Base-by-base conservation (phyloP, 164 flowering plant species). In the Magnolia officinalis region DNA sequence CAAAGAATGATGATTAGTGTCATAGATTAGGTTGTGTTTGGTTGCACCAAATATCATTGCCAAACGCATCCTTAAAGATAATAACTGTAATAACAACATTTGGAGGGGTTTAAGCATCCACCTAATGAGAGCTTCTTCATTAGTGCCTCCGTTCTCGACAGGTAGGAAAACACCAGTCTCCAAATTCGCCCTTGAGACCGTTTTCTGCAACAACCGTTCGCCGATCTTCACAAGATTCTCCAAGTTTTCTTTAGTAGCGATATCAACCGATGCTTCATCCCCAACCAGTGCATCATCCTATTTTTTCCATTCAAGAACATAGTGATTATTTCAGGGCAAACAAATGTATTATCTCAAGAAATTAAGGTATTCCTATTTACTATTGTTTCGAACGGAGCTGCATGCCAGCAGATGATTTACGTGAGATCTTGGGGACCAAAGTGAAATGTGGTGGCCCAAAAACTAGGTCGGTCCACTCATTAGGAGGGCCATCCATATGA, bases 91-190 rank as follows among this genome's bases (percentile, higher is more conserved):
- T 18, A 21, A 74, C 7, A 63, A 1, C 9, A 49, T 11, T 8
- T 45, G 23, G 49, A 31, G 13, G 50, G n/a, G 26, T 4, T 18
- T 49, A 7, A 4, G 16, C 69, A 13, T 29, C 67, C 49, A 82
- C 84, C 79, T 82, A 1, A 1, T 68, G 37, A 82, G 79, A 21
- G 75, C 79, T 70, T 82, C 21, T 49, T 79, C 77, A 71, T 79
- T 82, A 2, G 84, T 78, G 24, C 70, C 75, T 13, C 51, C 74
- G 79, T 20, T 37, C 26, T 18, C 71, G 0, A 67, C 23, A 18
- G 81, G 77, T 73, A 73, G 81, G 52, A 20, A 75, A 24, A 37
- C 14, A 13, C 83, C 83, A n/a, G 81, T 78, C 14, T 76, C 74
- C 74, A 78, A 61, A 63, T 81, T 81, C 24, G 75, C 70, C 70